A percentile compares a stretch with the other conserved stretches of the same genome.
Conservation (phyloP, 2,329 filamentous ascomycete species). For the Pseudogymnoascus sp. region DNA sequence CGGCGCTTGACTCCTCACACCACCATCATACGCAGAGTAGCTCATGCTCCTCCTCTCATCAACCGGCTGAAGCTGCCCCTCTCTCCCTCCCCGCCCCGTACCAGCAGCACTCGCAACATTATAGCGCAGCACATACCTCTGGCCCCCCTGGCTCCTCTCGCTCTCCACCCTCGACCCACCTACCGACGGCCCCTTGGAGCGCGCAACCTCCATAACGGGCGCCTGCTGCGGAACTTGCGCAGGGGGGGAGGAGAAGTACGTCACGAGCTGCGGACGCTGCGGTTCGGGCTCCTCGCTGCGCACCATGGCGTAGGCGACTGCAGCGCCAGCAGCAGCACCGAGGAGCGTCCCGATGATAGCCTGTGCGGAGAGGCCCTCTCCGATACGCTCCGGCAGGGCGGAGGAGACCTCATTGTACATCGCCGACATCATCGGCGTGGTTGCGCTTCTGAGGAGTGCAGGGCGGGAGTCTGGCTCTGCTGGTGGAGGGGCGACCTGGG, state of each 20-base stretch:
- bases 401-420: background rate
- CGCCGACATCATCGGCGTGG: background rate
- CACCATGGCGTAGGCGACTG: constrained; percentile 65
- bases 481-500: background rate
- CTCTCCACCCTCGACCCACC: background rate
- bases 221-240: background rate
- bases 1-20: background rate
- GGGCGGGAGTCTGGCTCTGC: background rate
- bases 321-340: constrained; percentile 69
- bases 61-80: background rate
- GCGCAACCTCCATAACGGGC: background rate
- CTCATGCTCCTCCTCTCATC: constrained; percentile 6
- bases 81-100: background rate
- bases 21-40: background rate
- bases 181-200: background rate
- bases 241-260: background rate
- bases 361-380: constrained; percentile 38
- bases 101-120: background rate
- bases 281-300: constrained; percentile 40
- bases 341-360: constrained; percentile 67
- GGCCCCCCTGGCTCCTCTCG: background rate
- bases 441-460: background rate
- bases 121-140: background rate
- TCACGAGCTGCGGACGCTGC: background rate
- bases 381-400: background rate